phyloP scores from a whole-genome alignment of 139 green algal genomes.

The Auxenochlorella pyrenoidosa region DNA sequence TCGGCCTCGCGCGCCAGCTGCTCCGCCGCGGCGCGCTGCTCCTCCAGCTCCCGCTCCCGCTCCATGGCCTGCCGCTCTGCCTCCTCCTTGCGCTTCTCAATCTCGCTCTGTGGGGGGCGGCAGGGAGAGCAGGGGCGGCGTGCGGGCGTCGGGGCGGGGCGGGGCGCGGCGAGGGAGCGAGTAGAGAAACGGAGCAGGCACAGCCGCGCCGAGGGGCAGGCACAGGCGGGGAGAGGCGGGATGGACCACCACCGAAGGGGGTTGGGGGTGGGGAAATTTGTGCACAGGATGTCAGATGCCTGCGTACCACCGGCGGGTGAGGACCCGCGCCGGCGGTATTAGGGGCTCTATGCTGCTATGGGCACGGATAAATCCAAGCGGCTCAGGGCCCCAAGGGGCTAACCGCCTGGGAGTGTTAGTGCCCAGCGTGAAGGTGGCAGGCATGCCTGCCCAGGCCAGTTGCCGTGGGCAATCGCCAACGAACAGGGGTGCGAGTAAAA shows the following conservation, averaged over 20 bases:
- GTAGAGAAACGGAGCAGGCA: not conserved
- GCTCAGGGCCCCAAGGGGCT: slow-evolving; percentile 28
- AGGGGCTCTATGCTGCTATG: slow-evolving; percentile 29
- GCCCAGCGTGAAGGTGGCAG: not conserved
- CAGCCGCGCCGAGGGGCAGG: not conserved
- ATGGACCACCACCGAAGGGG: too few relatives aligned
- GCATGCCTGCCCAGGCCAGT: too few relatives aligned
- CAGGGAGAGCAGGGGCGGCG: not conserved
- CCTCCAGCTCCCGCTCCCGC: slow-evolving; percentile 87
- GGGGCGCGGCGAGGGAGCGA: not conserved
- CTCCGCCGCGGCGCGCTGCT: slow-evolving; percentile 66
- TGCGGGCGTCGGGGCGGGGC: not conserved
- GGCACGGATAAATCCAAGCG: slow-evolving; percentile 33
- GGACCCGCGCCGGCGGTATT: slow-evolving; percentile 16
- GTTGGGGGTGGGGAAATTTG: too few relatives aligned
- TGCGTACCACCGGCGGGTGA: slow-evolving; percentile 30
- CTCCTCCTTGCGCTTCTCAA: slow-evolving; percentile 98
- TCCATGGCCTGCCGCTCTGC: slow-evolving; percentile 83
- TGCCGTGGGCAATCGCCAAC: too few relatives aligned
- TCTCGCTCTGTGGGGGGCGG: slow-evolving; percentile 69
- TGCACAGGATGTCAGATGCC: slow-evolving; percentile 26
- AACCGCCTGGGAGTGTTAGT: slow-evolving; percentile 31
- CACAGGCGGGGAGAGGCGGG: not conserved
- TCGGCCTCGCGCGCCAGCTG: slow-evolving; percentile 69
- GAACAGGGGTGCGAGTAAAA: too few relatives aligned